Percentiles rank a stretch among this genome's conserved stretches.
These are phyloP conservation scores for Adansonia grandidieri DNA, from an alignment of 441 rosid genomes.

Conservation along the genomic window DNA sequence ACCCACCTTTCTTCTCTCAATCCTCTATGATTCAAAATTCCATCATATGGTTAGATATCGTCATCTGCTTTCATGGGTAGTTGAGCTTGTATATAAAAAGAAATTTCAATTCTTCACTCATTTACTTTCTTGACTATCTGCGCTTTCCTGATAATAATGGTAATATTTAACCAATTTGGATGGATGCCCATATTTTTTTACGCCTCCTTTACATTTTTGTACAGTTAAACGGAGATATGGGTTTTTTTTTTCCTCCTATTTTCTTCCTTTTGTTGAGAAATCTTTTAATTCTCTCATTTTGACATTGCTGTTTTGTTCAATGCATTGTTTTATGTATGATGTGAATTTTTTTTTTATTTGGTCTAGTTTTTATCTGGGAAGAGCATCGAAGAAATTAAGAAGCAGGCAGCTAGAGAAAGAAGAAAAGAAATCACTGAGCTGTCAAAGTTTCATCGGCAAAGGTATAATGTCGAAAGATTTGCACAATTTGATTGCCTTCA, in stretches of 20 bases:
- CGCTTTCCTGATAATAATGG: neutral
- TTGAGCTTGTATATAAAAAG: neutral
- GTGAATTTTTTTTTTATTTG: neutral
- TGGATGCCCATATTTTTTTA: neutral
- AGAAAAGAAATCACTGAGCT: slow-evolving; percentile 35
- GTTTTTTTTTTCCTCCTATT: neutral
- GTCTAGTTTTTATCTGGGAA: slow-evolving; percentile 43
- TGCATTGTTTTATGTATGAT: neutral
- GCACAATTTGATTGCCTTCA: neutral
- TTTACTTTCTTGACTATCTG: neutral
- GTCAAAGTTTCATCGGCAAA: slow-evolving; percentile 37
- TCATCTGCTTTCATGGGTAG: neutral
- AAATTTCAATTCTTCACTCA: neutral
- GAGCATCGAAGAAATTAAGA: slow-evolving; percentile 46
- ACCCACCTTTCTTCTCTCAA: neutral
- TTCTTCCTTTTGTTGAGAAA: neutral
- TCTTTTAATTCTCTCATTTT: neutral
- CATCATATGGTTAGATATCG: neutral
- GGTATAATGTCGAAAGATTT: slow-evolving; percentile 35
- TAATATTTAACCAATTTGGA: neutral
- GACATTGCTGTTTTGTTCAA: neutral
- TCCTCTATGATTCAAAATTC: neutral
- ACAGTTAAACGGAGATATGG: neutral
- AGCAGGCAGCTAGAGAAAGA: slow-evolving; percentile 42
- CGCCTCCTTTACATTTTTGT: neutral